phyloP scores from a whole-genome alignment of 2,329 filamentous ascomycete species.

The Macrophomina tecta region DNA sequence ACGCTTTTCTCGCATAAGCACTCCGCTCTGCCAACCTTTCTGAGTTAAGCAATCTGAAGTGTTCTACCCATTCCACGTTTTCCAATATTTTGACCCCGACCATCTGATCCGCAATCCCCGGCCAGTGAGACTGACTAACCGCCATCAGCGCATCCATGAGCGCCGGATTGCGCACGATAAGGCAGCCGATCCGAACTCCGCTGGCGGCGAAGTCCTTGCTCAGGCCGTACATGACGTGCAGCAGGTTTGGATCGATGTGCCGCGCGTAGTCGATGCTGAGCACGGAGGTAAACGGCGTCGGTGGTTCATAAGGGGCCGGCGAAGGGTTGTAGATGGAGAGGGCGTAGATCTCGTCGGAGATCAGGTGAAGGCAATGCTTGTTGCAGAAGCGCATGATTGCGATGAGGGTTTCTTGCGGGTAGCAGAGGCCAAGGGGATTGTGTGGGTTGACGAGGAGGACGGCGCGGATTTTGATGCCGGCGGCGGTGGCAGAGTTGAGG shows the following conservation, averaged over 20 bases:
- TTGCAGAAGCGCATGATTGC: constrained; percentile 39
- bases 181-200: constrained; percentile 40
- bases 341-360: constrained; percentile 48
- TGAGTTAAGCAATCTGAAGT: constrained; percentile 32
- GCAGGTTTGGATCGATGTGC: constrained; percentile 31
- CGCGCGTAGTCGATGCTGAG: constrained; percentile 33
- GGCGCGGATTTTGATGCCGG: constrained; percentile 46
- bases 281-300: constrained; percentile 34
- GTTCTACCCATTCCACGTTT: constrained; percentile 34
- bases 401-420: constrained; percentile 34
- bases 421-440: constrained; percentile 48
- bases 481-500: constrained; percentile 38
- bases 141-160: constrained; percentile 35
- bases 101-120: constrained; percentile 39
- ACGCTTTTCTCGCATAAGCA: constrained; percentile 30
- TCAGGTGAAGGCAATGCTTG: constrained; percentile 40
- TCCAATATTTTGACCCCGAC: constrained; percentile 44
- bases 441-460: constrained; percentile 53
- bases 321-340: constrained; percentile 36
- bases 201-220: constrained; percentile 44
- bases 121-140: constrained; percentile 37
- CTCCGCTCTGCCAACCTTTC: constrained; percentile 33
- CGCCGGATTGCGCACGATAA: constrained; percentile 36
- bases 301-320: neutral
- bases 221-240: constrained; percentile 43